Evolutionary conservation across 2,329 filamentous ascomycete genomes (phyloP).

Genomic region (Gremmenia infestans): DNA sequence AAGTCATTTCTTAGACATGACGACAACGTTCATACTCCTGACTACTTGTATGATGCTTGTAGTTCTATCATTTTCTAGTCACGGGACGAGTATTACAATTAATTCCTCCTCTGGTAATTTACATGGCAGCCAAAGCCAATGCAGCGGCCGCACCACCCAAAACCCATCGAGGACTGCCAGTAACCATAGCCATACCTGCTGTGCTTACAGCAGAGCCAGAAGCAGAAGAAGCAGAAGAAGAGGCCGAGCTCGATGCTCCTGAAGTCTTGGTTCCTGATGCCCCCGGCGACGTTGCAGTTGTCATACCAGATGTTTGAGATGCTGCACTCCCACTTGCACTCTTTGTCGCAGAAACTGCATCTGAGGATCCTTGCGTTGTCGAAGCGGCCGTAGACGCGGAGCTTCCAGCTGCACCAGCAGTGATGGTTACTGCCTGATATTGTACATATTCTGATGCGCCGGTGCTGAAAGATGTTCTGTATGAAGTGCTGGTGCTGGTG

Average conservation of each 20-base stretch:
- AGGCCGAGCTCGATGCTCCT: background rate
- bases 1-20: too few species aligned
- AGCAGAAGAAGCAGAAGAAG: background rate
- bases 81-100: too few species aligned
- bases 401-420: slow-evolving; percentile 11
- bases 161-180: slow-evolving; percentile 22
- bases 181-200: slow-evolving; percentile 23
- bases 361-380: background rate
- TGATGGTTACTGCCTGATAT: slow-evolving; percentile 16
- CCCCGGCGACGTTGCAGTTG: background rate
- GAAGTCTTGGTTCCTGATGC: background rate
- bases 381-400: slow-evolving; percentile 2
- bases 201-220: slow-evolving; percentile 7
- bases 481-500: background rate
- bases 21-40: too few species aligned
- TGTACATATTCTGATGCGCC: slow-evolving; percentile 2
- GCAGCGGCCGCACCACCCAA: slow-evolving; percentile 22
- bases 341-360: background rate
- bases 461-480: slow-evolving; percentile 1
- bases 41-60: background rate
- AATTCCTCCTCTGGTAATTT: background rate
- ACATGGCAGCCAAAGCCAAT: slow-evolving; percentile 26
- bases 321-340: background rate
- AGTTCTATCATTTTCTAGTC: background rate
- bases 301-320: background rate